Base-by-base conservation (phyloP, 179 eudicot genomes). In the Spinacia oleracea region DNA sequence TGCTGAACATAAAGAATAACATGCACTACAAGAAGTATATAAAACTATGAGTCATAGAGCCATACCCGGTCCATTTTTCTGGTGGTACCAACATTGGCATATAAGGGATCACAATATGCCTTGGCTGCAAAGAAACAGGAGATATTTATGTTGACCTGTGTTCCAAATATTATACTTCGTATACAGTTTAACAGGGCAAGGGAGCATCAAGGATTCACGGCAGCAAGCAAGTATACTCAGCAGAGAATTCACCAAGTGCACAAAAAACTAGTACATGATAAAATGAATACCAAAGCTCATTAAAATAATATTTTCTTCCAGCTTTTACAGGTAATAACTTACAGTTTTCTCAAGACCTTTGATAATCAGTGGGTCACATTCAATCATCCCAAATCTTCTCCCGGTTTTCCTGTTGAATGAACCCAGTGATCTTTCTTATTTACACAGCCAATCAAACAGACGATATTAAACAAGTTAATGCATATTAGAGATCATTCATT, bases 41-140 rank as follows among this genome's bases (percentile, higher is more conserved):
- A 38, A 27, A 32, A 43, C 12, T 50, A 51, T 25, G 32, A n/a
- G 11, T 55, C 70, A 76, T 20, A 50, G 35, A 27, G 42, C 42
- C 90, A 80, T 93, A 94, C 99, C 98, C 92, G 70, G 88, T 85
- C 99, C 99, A 96, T 83, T 87, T 90, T 77, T 88, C 82, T 72
- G 99, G 98, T 87, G 94, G 99, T 70, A 96, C 86, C 88, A 96
- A 79, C 99, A 96, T 93, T 80, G 99, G 99, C 96, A 96, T 96
- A 77, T 96, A 96, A 48, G 99, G 99, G 66, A 94, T 92, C 74
- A 96, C 94, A 92, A 93, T 90, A 85, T 96, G 97, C 88, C 90
- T 86, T 73, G 97, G 97, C 99, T 96, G 91, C 40, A 71, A 31
- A 29, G 8, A 55, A 70, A 7, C 10, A 43, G n/a, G n/a, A n/a